phyloP scores from a whole-genome alignment of 106 monocot genomes.

The Dendrobium officinale region DNA sequence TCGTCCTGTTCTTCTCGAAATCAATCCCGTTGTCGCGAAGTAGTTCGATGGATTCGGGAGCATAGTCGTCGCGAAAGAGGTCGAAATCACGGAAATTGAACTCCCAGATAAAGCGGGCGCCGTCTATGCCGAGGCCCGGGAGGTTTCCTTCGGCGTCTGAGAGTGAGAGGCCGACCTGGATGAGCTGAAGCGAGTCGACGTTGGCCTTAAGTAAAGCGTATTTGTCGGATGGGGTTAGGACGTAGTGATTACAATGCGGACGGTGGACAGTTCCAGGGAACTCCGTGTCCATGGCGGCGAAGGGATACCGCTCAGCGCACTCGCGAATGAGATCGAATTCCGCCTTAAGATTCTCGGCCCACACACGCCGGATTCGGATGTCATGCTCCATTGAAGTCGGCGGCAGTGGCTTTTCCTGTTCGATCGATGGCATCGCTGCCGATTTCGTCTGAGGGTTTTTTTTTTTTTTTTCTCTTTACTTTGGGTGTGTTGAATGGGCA shows the following conservation, averaged over 20 bases:
- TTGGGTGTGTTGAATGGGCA: background rate
- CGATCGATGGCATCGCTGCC: background rate
- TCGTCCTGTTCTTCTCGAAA: slow-evolving; percentile 17
- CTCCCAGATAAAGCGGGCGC: slow-evolving; percentile 20
- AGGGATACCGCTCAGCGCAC: slow-evolving; percentile 20
- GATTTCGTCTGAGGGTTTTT: background rate
- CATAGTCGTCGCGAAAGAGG: background rate
- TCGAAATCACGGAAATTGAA: slow-evolving; percentile 44
- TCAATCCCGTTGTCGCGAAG: slow-evolving; percentile 23
- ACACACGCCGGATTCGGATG: slow-evolving; percentile 8
- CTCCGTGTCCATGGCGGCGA: slow-evolving; percentile 38
- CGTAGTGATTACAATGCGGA: slow-evolving; percentile 13
- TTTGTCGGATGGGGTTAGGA: slow-evolving; percentile 13
- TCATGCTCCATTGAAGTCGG: background rate
- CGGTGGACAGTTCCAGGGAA: slow-evolving; percentile 53
- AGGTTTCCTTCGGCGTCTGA: slow-evolving; percentile 19
- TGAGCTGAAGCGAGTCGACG: slow-evolving; percentile 40
- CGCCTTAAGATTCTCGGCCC: slow-evolving; percentile 16
- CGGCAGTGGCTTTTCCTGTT: background rate
- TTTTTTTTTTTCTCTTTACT: no score
- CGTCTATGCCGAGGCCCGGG: background rate
- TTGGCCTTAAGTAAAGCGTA: slow-evolving; percentile 39
- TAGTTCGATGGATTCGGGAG: slow-evolving; percentile 22
- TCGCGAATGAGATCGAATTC: slow-evolving; percentile 32
- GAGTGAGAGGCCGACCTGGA: slow-evolving; percentile 50